Evolutionary conservation across 1,284 basidiomycete species (phyloP), one percentile per base, ranked within the genome.

Genomic region (Rhodotorula sp.): DNA sequence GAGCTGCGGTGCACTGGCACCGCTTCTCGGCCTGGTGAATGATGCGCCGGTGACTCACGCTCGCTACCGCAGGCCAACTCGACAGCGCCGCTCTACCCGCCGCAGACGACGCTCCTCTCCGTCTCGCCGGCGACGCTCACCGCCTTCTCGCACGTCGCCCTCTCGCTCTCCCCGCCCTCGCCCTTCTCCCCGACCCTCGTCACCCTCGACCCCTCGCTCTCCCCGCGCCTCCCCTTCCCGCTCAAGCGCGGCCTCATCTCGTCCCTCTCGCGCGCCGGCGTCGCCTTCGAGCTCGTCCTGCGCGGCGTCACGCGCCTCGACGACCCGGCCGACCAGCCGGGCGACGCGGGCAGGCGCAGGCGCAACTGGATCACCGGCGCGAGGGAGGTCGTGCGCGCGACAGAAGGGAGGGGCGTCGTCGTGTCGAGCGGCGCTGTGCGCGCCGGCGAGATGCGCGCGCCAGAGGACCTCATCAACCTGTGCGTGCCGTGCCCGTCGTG

Each of bases 301-400:
- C 85, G 86, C 0, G 90, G 90, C 23, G 89, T 90, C 0, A 81
- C 92, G 0, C 87, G 87, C 2, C 87, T 85, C 0, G 87, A 88
- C 59, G 84, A 84, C 10, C 69, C 72, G 8, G 81, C 81, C 12
- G 52, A 62, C 12, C 41, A 41, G 21, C 53, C 58, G 9, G 67
- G 68, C 14, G 69, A 66, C 13, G 61, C 68, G 48, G 70, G 67
- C 16, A 71, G 45, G 13, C 85, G 86, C 23, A 89, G 90, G 80
- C 81, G 89, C 60, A 90, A 91, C 71, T 92, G 91, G 91, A 92
- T 91, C 89, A 88, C 89, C 0, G 85, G 87, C 0, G 87, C 90
- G 23, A 83, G 88, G 49, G 91, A 92, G 79, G 82, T 92, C 5
- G 84, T 87, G 19, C 84, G 91, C 2, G 90, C 90, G 1, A 89